These are phyloP conservation scores for Boletus subcaerulescens DNA, from an alignment of 768 basidiomycete genomes.

Conservation along the genomic window DNA sequence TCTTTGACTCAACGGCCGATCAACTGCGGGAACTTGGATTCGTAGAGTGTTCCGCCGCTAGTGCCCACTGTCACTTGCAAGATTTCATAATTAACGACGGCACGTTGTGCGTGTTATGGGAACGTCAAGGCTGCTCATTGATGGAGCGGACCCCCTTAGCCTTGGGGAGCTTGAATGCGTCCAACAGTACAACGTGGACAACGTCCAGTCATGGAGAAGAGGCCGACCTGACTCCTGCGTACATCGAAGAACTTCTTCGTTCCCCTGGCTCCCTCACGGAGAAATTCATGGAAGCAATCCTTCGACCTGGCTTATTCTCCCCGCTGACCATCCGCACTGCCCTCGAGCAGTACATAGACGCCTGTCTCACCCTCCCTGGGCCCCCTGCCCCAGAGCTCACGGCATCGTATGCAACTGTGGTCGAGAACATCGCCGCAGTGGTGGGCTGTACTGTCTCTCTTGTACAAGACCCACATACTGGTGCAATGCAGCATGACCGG, in stretches of 20 bases:
- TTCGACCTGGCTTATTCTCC: slow-evolving; percentile 89
- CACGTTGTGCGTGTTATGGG: slow-evolving; percentile 73
- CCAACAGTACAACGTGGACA: slow-evolving; percentile 44
- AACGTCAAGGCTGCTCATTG: slow-evolving; percentile 71
- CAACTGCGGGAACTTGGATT: slow-evolving; percentile 54
- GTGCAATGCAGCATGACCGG: slow-evolving; percentile 70
- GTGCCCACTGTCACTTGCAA: slow-evolving; percentile 69
- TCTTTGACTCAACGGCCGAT: slow-evolving; percentile 57
- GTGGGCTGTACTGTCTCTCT: slow-evolving; percentile 85
- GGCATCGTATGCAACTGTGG: slow-evolving; percentile 60
- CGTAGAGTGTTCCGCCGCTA: slow-evolving; percentile 58
- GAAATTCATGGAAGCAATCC: slow-evolving; percentile 77
- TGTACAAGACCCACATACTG: slow-evolving; percentile 71
- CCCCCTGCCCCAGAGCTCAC: slow-evolving; percentile 54
- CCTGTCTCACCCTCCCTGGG: slow-evolving; percentile 64
- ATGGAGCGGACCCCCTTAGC: slow-evolving; percentile 56
- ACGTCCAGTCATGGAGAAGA: slow-evolving; percentile 62
- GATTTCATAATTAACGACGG: slow-evolving; percentile 63
- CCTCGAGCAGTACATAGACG: slow-evolving; percentile 76
- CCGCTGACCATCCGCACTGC: slow-evolving; percentile 76
- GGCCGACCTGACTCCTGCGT: slow-evolving; percentile 76
- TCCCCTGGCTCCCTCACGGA: slow-evolving; percentile 68
- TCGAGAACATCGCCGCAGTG: slow-evolving; percentile 74
- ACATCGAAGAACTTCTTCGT: slow-evolving; percentile 81
- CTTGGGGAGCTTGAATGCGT: slow-evolving; percentile 33